Conservation (phyloP, 2,329 filamentous ascomycete species). For the Neophaeococcomyces aloes region DNA sequence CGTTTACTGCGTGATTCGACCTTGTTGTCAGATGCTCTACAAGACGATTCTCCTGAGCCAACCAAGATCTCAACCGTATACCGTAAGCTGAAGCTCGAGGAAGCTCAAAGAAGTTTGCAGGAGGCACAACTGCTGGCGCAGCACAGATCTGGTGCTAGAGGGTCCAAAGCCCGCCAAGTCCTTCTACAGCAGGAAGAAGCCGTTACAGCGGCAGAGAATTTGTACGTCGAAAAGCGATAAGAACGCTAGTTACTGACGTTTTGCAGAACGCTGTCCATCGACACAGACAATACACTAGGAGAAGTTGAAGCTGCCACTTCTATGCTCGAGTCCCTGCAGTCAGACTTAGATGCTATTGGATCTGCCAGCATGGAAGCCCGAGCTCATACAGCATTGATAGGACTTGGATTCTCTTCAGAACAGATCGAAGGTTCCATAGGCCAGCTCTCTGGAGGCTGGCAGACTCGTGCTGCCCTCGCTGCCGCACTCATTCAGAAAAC, state of each 20-base stretch:
- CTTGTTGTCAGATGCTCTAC: neutral
- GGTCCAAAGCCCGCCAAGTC: conserved; percentile 65
- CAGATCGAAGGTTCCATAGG: conserved; percentile 17
- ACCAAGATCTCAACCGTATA: conserved; percentile 42
- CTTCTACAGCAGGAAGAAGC: conserved; percentile 58
- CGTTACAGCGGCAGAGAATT: conserved; percentile 45
- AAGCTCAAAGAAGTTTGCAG: conserved; percentile 54
- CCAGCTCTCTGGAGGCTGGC: conserved; percentile 65
- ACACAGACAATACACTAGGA: no score
- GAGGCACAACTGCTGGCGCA: conserved; percentile 63
- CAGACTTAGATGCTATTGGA: conserved; percentile 18
- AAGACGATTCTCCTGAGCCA: conserved; percentile 35
- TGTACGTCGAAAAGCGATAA: conserved; percentile 31
- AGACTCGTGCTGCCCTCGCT: conserved; percentile 58
- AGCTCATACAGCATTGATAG: conserved; percentile 15
- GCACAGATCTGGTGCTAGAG: conserved; percentile 63
- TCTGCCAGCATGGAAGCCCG: conserved; percentile 18
- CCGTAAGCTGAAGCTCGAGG: conserved; percentile 51
- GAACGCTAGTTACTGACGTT: neutral
- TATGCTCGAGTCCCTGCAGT: conserved; percentile 18
- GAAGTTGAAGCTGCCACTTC: conserved; percentile 14
- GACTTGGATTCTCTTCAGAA: conserved; percentile 16
- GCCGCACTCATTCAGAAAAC: conserved; percentile 58
- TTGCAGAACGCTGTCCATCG: no score
- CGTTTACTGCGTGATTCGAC: conserved; percentile 51